A percentile compares a stretch with the other conserved stretches of the same genome.
phyloP scores from a whole-genome alignment of 2,329 filamentous ascomycete species.

The Aureobasidium musti region DNA sequence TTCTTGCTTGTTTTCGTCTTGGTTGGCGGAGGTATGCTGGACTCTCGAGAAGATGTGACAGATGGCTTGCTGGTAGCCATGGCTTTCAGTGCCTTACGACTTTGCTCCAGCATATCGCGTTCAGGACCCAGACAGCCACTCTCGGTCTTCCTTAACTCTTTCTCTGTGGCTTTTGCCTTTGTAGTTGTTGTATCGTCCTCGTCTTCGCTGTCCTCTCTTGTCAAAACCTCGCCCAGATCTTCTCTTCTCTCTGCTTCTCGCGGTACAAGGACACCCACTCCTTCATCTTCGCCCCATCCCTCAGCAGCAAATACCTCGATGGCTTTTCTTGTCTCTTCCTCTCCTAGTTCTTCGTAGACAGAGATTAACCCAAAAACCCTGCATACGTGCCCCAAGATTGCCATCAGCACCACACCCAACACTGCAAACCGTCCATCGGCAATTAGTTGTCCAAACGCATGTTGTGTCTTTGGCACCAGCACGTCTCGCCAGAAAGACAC shows the following conservation, averaged over 20 bases:
- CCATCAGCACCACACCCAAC: slow-evolving; percentile 50
- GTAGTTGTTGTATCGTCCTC: slow-evolving; percentile 10
- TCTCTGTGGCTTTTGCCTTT: slow-evolving; percentile 16
- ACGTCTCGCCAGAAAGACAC: slow-evolving; percentile 46
- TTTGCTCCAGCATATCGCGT: slow-evolving; percentile 24
- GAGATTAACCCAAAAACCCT: slow-evolving; percentile 46
- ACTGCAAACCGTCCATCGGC: slow-evolving; percentile 50
- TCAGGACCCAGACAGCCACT: slow-evolving; percentile 21
- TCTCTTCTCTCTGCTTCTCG: slow-evolving; percentile 19
- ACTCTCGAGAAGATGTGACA: neutral
- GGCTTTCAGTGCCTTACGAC: slow-evolving; percentile 19
- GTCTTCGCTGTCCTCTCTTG: slow-evolving; percentile 34
- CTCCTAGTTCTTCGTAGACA: slow-evolving; percentile 47
- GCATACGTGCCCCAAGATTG: slow-evolving; percentile 46
- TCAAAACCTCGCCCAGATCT: slow-evolving; percentile 41
- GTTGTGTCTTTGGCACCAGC: slow-evolving; percentile 39
- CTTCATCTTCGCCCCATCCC: slow-evolving; percentile 40
- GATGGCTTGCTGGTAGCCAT: neutral
- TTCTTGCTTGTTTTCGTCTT: slow-evolving; percentile 10
- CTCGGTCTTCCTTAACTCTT: neutral
- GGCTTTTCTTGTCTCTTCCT: slow-evolving; percentile 47
- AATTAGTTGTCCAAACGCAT: slow-evolving; percentile 49
- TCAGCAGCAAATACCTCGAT: slow-evolving; percentile 49
- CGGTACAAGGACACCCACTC: slow-evolving; percentile 35
- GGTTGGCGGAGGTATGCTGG: neutral